phyloP scores from a whole-genome alignment of 305 asterid genomes.

The Fraxinus ornus region DNA sequence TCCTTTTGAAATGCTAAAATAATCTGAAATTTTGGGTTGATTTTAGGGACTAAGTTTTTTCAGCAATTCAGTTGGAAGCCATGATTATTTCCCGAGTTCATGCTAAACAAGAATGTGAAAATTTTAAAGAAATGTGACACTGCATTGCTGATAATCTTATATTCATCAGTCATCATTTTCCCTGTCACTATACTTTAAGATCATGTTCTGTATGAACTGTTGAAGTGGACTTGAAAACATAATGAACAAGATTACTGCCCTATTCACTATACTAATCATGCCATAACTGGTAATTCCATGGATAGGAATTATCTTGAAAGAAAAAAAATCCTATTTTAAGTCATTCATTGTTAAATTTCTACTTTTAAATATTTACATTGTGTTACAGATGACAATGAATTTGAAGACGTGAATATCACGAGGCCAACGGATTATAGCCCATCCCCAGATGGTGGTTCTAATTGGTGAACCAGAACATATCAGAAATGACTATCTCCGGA shows the following conservation, averaged over 20 bases:
- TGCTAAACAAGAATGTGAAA: neutral
- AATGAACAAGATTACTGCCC: neutral
- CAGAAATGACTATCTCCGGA: conserved; percentile 19
- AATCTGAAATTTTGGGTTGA: neutral
- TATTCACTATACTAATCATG: neutral
- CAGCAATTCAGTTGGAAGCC: neutral
- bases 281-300: neutral
- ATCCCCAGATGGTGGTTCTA: conserved; percentile 50
- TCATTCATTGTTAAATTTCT: neutral
- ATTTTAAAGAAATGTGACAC: neutral
- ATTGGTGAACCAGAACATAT: conserved; percentile 33
- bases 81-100: neutral
- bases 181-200: neutral
- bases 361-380: neutral
- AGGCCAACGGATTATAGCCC: conserved; percentile 53
- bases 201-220: neutral
- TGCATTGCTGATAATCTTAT: neutral
- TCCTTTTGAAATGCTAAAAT: neutral
- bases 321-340: neutral
- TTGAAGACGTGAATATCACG: conserved; percentile 68
- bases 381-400: conserved; percentile 61
- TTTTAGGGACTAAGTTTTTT: neutral
- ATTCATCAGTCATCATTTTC: neutral
- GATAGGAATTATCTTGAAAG: neutral
- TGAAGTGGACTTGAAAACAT: neutral